Conservation (phyloP, 1,284 basidiomycete species). For the Austroboletus rostrupii region DNA sequence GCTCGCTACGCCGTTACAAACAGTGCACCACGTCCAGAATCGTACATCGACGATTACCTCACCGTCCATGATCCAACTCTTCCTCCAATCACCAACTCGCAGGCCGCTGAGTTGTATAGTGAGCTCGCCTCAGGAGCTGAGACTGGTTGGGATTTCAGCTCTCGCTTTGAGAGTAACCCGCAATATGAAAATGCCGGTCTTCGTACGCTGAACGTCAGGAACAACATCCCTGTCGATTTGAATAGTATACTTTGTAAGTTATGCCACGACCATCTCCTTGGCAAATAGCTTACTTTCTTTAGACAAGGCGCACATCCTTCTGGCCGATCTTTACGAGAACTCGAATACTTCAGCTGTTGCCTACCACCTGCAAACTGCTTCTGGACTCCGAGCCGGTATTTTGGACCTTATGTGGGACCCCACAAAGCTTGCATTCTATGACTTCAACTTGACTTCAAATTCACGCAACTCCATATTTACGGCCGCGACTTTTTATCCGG, state of each 20-base stretch:
- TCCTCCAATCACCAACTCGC: conserved; percentile 52
- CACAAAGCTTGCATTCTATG: conserved; percentile 81
- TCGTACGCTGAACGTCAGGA: conserved; percentile 60
- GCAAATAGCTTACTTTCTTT: background rate
- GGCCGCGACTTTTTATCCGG: conserved; percentile 76
- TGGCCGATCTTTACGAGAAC: conserved; percentile 62
- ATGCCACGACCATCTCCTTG: background rate
- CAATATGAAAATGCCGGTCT: background rate
- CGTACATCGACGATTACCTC: conserved; percentile 71
- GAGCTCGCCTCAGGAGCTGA: conserved; percentile 88
- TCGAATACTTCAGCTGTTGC: conserved; percentile 44
- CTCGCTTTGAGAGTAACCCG: conserved; percentile 14
- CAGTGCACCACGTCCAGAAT: conserved; percentile 87
- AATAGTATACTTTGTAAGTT: conserved; percentile 81
- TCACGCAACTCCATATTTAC: conserved; percentile 63
- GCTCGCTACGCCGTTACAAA: conserved; percentile 50
- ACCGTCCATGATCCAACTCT: conserved; percentile 66
- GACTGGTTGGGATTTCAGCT: conserved; percentile 54
- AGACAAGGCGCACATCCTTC: conserved; percentile 63
- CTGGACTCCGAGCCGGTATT: conserved; percentile 61
- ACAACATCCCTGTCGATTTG: conserved; percentile 72
- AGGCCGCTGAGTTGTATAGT: conserved; percentile 73
- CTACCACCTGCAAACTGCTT: conserved; percentile 58
- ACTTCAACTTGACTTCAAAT: conserved; percentile 73
- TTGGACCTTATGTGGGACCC: conserved; percentile 87